Evolutionary conservation across 1,284 basidiomycete species (phyloP).

Genomic region (Pterulicium gracile): DNA sequence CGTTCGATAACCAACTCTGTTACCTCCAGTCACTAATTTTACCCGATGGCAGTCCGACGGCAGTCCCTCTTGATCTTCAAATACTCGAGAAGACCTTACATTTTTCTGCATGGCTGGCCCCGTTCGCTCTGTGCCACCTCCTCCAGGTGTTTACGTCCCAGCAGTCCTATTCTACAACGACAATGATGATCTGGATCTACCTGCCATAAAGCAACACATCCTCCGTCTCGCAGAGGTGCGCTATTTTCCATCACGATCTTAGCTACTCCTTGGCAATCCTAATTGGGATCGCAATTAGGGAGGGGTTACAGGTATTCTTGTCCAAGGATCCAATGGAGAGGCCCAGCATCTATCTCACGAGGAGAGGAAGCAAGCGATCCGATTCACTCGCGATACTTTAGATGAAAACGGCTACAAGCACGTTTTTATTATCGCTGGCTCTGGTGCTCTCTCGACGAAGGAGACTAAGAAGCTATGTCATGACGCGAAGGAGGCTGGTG

Average conservation of each 20-base stretch:
- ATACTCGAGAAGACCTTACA: too few relatives aligned
- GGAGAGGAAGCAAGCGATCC: conserved; percentile 58
- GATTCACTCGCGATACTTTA: conserved; percentile 61
- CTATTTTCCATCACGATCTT: neutral
- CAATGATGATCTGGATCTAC: conserved; percentile 54
- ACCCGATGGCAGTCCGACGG: too few relatives aligned
- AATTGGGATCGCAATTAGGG: conserved; percentile 26
- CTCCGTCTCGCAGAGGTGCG: conserved; percentile 55
- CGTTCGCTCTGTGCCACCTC: conserved; percentile 26
- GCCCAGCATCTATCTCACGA: conserved; percentile 67
- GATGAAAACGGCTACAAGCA: conserved; percentile 62
- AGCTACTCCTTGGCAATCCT: conserved; percentile 6
- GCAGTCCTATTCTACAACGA: conserved; percentile 61
- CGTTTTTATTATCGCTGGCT: conserved; percentile 74
- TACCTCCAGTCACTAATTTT: too few relatives aligned
- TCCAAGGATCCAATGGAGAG: conserved; percentile 71
- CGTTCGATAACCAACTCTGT: too few relatives aligned
- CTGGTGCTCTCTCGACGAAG: conserved; percentile 70
- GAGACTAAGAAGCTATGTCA: conserved; percentile 74
- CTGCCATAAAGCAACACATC: conserved; percentile 49
- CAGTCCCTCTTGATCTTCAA: too few relatives aligned
- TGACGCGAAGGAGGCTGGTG: conserved; percentile 76
- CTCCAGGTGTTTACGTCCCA: conserved; percentile 62
- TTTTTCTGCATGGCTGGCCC: neutral
- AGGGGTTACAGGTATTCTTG: conserved; percentile 63